Percentiles rank a stretch among this genome's conserved stretches.
These are phyloP conservation scores for Primulina tabacum DNA, from an alignment of 257 asterid genomes.

Conservation along the genomic window DNA sequence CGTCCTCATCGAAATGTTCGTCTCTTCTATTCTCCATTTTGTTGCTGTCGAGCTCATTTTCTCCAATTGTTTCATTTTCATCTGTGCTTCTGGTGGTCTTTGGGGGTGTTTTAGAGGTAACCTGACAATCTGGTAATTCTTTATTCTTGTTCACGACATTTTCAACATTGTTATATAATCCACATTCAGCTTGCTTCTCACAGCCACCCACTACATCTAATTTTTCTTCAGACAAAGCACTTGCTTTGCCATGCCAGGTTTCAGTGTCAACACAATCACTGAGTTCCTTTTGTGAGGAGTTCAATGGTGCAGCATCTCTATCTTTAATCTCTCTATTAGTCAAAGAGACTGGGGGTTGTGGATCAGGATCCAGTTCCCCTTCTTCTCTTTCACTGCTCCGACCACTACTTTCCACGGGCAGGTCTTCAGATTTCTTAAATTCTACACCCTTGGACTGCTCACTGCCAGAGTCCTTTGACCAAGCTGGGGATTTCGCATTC, in stretches of 20 bases:
- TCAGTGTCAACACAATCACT: constrained; percentile 31
- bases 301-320: constrained; percentile 35
- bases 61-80: constrained; percentile 35
- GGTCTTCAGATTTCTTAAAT: constrained; percentile 58
- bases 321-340: constrained; percentile 40
- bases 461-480: constrained; percentile 94
- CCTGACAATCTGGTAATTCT: constrained; percentile 39
- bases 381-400: constrained; percentile 84
- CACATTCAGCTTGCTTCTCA: constrained; percentile 41
- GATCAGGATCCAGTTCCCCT: constrained; percentile 96
- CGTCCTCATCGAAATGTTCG: constrained; percentile 46
- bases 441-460: constrained; percentile 87
- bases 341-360: constrained; percentile 42
- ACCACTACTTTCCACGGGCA: constrained; percentile 60
- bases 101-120: constrained; percentile 17
- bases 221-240: constrained; percentile 31
- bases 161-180: constrained; percentile 34
- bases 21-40: constrained; percentile 30
- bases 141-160: constrained; percentile 30
- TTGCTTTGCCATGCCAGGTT: constrained; percentile 27
- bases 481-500: constrained; percentile 77
- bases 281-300: constrained; percentile 39
- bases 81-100: constrained; percentile 31
- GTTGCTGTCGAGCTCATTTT: constrained; percentile 35
- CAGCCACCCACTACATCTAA: constrained; percentile 28